These are phyloP conservation scores for Firmiana major DNA, from an alignment of 345 rosid genomes.

Conservation along the genomic window DNA sequence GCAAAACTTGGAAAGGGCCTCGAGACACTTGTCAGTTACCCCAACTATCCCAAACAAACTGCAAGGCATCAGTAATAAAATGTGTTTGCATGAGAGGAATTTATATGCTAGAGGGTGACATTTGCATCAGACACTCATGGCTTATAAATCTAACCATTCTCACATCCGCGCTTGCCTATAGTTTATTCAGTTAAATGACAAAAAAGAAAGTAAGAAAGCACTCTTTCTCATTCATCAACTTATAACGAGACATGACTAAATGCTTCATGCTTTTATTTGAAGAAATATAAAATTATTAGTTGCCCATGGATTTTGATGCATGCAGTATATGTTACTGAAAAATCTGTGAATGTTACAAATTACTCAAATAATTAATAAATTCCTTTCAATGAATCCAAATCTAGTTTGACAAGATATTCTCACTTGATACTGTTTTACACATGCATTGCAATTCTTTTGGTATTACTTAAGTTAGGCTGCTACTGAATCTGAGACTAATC, in stretches of 20 bases:
- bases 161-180: not conserved
- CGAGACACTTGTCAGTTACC: constrained; percentile 77
- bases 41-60: constrained; percentile 96
- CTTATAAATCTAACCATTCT: constrained; percentile 11
- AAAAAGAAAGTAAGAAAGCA: not conserved
- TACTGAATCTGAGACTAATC: not conserved
- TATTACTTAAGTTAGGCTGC: not conserved
- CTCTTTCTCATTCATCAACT: not conserved
- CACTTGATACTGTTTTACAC: not conserved
- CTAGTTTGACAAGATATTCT: not conserved
- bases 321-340: not conserved
- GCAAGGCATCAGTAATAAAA: constrained; percentile 32
- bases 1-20: constrained; percentile 67
- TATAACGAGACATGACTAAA: not conserved
- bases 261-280: not conserved
- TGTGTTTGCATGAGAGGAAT: not conserved
- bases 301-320: not conserved
- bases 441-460: not conserved
- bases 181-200: not conserved
- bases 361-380: not conserved
- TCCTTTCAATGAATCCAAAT: not conserved
- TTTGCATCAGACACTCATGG: not conserved
- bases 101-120: not conserved
- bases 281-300: not conserved
- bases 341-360: not conserved